Base-by-base conservation (phyloP, 768 basidiomycete genomes). In the Crassisporium funariophilum region DNA sequence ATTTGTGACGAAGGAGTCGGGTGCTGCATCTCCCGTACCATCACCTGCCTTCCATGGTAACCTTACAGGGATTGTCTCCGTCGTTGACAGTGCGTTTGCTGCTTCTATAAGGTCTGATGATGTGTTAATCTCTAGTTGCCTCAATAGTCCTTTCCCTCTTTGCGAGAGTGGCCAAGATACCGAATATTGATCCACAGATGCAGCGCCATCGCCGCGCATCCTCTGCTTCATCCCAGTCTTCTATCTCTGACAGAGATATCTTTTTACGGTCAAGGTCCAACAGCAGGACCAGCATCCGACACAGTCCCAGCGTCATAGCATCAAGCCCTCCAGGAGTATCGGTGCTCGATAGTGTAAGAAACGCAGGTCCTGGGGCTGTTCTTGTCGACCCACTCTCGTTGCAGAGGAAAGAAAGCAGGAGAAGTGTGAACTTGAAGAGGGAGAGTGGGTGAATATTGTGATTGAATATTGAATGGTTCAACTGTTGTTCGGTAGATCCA, bases 171-270 rank as follows among this genome's bases (percentile, higher is more conserved):
- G 88, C 86, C 41, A 83, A 86, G 50, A 76, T 92, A 25, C 73
- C 82, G 2, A 77, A 86, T 53, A 77, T 91, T 25, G 89, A 92
- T 58, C 90, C 90, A 13, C 78, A 77, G 40, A 88, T 88, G 76
- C 85, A 85, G 62, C 83, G 87, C 33, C 88, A 88, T 58, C 83
- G 90, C 2, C 81, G 88, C 16, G 84, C 86, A 3, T 89, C 88
- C 0, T 89, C 87, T 0, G 65, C 84, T 3, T 86, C 87, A 3
- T 83, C 84, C 2, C 73, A 76, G 5, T 74, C 76, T 0, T 74
- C 76, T n/a, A 60, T 59, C 10, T 75, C 78, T 2, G 74, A 72
- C 22, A 60, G 62, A 37, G 76, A 74, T 52, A 56, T 69, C 1
- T 61, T 67, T 24, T 38, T 67, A 22, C 60, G 69, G 35, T 73